A percentile compares a stretch with the other conserved stretches of the same genome.
Conservation (phyloP, 2,329 filamentous ascomycete genomes). For the Fusarium chuoi region DNA sequence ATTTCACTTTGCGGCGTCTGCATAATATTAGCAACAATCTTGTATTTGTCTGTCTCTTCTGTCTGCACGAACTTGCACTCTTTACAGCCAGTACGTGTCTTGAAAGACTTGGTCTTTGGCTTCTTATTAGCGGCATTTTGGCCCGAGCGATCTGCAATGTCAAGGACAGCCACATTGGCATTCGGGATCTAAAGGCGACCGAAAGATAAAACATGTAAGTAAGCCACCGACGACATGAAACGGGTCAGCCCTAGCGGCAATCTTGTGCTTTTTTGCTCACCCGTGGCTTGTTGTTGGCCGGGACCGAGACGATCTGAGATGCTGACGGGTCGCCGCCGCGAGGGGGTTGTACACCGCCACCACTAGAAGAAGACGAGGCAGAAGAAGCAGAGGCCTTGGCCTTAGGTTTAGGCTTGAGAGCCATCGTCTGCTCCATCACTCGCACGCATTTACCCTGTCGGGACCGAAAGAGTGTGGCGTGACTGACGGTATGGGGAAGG, state of each 20-base stretch:
- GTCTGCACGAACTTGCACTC: constrained; percentile 36
- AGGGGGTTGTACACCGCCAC: neutral
- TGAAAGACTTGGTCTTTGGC: constrained; percentile 29
- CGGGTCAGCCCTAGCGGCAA: neutral
- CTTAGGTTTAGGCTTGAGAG: neutral
- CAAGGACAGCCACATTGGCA: constrained; percentile 19
- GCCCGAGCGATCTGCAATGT: constrained; percentile 5
- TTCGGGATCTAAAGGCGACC: constrained; percentile 10
- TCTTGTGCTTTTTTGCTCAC: neutral
- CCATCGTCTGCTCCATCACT: neutral
- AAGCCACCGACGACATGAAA: constrained; percentile 2
- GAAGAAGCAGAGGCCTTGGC: neutral
- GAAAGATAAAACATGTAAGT: neutral
- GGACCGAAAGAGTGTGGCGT: neutral
- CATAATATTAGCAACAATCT: constrained; percentile 3
- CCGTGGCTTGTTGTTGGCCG: neutral
- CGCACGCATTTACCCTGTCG: neutral
- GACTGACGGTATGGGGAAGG: neutral
- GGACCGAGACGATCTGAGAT: neutral
- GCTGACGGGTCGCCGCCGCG: neutral
- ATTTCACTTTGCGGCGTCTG: constrained; percentile 40
- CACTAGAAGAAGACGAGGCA: neutral
- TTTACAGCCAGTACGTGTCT: constrained; percentile 36
- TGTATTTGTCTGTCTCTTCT: neutral
- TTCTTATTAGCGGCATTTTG: constrained; percentile 6